A percentile compares a stretch with the other conserved stretches of the same genome.
Conservation (phyloP, 179 eudicot genomes). For the Silene coronaria region DNA sequence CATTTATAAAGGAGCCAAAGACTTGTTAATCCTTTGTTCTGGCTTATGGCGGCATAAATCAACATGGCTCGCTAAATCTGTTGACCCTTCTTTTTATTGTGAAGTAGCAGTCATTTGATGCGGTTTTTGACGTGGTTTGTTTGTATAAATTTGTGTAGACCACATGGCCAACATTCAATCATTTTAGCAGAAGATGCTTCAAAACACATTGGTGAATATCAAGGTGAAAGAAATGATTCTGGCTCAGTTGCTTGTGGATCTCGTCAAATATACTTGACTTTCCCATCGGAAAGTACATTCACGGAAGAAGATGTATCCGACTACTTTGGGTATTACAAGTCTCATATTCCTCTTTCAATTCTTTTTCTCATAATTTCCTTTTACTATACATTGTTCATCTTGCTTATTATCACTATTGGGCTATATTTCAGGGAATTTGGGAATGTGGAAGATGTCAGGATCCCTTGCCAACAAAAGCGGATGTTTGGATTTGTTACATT, state of each 20-base stretch:
- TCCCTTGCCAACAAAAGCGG: constrained; percentile 55
- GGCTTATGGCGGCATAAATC: not conserved
- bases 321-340: constrained; percentile 58
- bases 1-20: not conserved
- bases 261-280: constrained; percentile 82
- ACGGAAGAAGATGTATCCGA: constrained; percentile 68
- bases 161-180: constrained; percentile 60
- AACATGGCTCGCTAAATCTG: too few species aligned
- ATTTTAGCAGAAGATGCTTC: constrained; percentile 56
- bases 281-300: constrained; percentile 90
- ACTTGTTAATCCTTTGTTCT: not conserved
- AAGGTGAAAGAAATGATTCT: constrained; percentile 56
- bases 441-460: constrained; percentile 54
- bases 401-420: not conserved
- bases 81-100: too few species aligned
- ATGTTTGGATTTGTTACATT: constrained; percentile 85
- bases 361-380: not conserved
- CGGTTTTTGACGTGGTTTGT: too few species aligned
- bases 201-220: constrained; percentile 38
- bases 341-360: not conserved
- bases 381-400: not conserved
- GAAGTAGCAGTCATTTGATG: too few species aligned
- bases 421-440: constrained; percentile 40
- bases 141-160: constrained; percentile 30
- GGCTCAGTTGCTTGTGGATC: constrained; percentile 68